Base-by-base conservation (phyloP, 139 green algal species). In the Picochlorum costavermella region DNA sequence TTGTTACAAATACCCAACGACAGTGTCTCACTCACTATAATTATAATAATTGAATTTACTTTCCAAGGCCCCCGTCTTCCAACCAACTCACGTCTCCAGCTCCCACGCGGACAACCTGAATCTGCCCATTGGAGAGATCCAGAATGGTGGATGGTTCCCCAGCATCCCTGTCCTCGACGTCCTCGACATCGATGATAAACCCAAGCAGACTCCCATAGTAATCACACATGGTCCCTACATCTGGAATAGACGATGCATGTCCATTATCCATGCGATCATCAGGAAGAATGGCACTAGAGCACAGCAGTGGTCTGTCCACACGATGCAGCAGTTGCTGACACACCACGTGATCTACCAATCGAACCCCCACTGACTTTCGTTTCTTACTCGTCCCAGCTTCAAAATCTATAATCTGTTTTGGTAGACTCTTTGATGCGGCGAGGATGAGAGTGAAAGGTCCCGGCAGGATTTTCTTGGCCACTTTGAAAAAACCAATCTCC, bases 381-480 rank as follows among this genome's bases (percentile, higher is more conserved):
- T 69, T 77, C 62, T 85, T 90, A 43, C 48, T 73, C 29, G 61
- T 69, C 5, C 65, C 59, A 67, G 58, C 61, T 9, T 68, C 57
- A 30, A 66, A 48, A 23, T 70, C 58, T 17, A 51, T 65, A 10
- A 78, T n/a, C 56, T 88, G 79, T 26, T 83, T 89, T 1, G 87
- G 89, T 51, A 96, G 71, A 60, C 78, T 71, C 77, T 95, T 96
- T 72, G 73, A 86, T 16, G 89, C 89, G 5, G 64, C 69, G 50
- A 96, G 67, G 55, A 96, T 93, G 55, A 95, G 77, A 0, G 89
- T 96, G 80, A 92, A 96, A 76, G 85, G 83, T 0, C 89, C 89
- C 1, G 89, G 89, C 50, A 96, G 73, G 13, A 88, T 53, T 2
- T 80, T 73, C 9, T 73, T 68, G 2, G 80, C 79, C 0, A 87